Percentiles rank a stretch among this genome's conserved stretches.
Evolutionary conservation across 495 filamentous ascomycete species (phyloP).

Genomic region (Xylaria sp.): DNA sequence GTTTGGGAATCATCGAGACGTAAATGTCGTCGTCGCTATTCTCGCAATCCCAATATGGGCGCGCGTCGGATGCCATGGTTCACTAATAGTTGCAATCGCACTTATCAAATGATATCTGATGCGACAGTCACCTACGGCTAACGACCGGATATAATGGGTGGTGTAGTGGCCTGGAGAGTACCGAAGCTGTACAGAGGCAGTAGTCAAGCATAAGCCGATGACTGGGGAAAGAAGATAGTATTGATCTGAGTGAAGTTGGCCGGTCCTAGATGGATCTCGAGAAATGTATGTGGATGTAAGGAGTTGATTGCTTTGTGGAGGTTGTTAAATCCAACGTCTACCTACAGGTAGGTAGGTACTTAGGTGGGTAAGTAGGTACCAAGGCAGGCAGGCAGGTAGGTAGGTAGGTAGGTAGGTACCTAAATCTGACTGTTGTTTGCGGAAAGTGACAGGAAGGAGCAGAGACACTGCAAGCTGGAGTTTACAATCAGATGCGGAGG

Average conservation of each 20-base stretch:
- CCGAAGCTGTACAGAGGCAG: background rate
- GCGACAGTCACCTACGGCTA: background rate
- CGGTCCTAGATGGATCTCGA: background rate
- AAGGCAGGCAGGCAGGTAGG: no score
- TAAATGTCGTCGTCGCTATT: slow-evolving; percentile 19
- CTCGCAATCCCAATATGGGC: background rate
- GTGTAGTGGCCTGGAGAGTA: background rate
- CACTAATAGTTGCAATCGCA: background rate
- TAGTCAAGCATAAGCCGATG: background rate
- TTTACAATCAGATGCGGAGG: slow-evolving; percentile 1
- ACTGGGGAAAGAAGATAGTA: background rate
- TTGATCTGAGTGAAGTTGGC: background rate
- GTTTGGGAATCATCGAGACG: background rate
- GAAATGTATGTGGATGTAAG: background rate
- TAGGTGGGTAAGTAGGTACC: no score
- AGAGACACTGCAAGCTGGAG: background rate
- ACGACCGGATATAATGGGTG: background rate
- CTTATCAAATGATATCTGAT: background rate
- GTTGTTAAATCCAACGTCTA: no score
- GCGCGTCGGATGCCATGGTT: slow-evolving; percentile 10
- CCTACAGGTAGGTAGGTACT: no score
- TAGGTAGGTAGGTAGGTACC: no score
- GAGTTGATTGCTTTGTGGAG: background rate
- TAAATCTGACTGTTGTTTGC: background rate
- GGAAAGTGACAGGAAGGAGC: background rate